These are phyloP conservation scores for Microstegium vimineum DNA, from an alignment of 176 grass and related monocot genomes.

Conservation along the genomic window DNA sequence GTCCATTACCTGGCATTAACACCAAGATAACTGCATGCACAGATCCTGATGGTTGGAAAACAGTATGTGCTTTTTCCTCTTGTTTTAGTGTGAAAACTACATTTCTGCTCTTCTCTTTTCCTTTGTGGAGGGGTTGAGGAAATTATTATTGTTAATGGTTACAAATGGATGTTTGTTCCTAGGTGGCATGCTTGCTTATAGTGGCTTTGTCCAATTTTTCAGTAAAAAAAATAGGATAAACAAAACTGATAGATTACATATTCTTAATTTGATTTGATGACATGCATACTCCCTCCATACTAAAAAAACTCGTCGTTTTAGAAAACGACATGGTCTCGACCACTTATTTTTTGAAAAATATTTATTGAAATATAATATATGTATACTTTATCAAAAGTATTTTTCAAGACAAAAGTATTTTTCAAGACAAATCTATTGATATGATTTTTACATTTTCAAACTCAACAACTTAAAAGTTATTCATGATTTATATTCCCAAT, in stretches of 20 bases:
- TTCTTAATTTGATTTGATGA: not conserved
- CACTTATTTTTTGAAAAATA: no score
- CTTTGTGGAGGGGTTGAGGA: not conserved
- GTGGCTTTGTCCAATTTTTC: not conserved
- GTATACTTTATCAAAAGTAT: no score
- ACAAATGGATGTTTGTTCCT: slow-evolving; percentile 5
- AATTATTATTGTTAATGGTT: not conserved
- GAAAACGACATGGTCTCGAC: no score
- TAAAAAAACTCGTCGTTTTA: no score
- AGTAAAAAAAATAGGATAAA: not conserved
- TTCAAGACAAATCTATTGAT: no score
- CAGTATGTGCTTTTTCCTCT: slow-evolving; percentile 45
- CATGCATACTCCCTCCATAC: no score
- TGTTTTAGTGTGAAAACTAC: slow-evolving; percentile 14
- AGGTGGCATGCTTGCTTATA: not conserved
- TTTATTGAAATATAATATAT: no score
- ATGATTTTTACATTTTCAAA: no score
- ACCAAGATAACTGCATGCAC: slow-evolving; percentile 91
- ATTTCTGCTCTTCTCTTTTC: not conserved
- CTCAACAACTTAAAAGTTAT: no score
- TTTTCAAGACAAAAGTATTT: no score
- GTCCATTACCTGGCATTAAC: slow-evolving; percentile 87
- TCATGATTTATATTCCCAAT: no score
- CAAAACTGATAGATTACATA: not conserved
- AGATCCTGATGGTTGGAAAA: slow-evolving; percentile 98